A percentile compares a stretch with the other conserved stretches of the same genome.
These are phyloP conservation scores for Boletellus ananas DNA, from an alignment of 768 basidiomycete species.

Conservation along the genomic window DNA sequence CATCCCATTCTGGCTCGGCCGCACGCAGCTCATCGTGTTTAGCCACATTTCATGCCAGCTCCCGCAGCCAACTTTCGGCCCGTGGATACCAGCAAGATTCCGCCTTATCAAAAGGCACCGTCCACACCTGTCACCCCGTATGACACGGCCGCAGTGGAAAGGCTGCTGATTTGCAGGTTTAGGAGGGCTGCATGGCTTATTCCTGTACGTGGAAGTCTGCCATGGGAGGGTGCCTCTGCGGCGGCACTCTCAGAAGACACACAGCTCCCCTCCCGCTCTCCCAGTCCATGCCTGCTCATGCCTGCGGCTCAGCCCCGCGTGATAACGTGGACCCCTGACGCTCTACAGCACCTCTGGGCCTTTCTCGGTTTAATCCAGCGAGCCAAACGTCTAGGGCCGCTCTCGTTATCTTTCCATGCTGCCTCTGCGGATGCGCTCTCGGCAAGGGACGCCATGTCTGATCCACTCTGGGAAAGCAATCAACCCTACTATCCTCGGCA, in stretches of 20 bases:
- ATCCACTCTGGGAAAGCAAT: conserved; percentile 25
- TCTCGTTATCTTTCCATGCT: conserved; percentile 49
- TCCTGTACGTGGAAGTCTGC: conserved; percentile 50
- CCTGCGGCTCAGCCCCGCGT: conserved; percentile 14
- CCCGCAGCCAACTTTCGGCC: conserved; percentile 13
- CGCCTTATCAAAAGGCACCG: conserved; percentile 33
- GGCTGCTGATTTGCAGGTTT: conserved; percentile 29
- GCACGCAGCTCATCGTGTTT: conserved; percentile 10
- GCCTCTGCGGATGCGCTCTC: conserved; percentile 16
- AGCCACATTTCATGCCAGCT: conserved; percentile 24
- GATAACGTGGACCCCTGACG: conserved; percentile 46
- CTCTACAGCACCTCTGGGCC: conserved; percentile 46
- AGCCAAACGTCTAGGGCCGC: conserved; percentile 37
- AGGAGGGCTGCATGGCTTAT: conserved; percentile 54
- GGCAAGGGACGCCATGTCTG: conserved; percentile 7
- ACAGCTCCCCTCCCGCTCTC: conserved; percentile 13
- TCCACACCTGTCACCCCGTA: conserved; percentile 38
- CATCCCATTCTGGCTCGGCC: background rate
- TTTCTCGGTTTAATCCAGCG: conserved; percentile 43
- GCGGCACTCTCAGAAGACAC: conserved; percentile 38
- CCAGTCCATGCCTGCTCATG: conserved; percentile 18
- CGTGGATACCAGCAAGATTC: conserved; percentile 20
- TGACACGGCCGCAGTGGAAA: conserved; percentile 29
- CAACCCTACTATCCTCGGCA: conserved; percentile 18
- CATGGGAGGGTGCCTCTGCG: conserved; percentile 44